Conservation (phyloP, 768 basidiomycete genomes). For the Mycena metata region DNA sequence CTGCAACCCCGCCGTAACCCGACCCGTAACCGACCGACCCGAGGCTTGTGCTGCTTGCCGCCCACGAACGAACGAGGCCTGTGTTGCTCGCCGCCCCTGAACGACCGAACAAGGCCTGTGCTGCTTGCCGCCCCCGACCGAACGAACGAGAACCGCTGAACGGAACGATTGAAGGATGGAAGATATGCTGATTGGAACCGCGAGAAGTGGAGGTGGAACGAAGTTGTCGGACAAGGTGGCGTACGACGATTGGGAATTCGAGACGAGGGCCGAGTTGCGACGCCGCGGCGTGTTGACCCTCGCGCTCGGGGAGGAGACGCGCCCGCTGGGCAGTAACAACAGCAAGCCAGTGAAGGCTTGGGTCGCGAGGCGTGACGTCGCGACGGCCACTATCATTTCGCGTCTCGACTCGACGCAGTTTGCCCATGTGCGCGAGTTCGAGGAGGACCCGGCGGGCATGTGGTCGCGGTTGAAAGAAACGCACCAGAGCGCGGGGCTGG, state of each 20-base stretch:
- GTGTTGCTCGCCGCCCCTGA: no score
- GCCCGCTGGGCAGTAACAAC: slow-evolving; percentile 10
- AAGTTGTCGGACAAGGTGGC: neutral
- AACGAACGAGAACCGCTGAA: no score
- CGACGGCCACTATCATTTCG: slow-evolving; percentile 18
- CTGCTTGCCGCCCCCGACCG: no score
- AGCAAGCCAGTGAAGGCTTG: slow-evolving; percentile 30
- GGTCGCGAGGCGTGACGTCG: slow-evolving; percentile 17
- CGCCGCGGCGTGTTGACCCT: slow-evolving; percentile 1
- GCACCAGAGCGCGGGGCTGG: slow-evolving; percentile 19
- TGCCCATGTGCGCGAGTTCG: slow-evolving; percentile 22
- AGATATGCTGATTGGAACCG: neutral
- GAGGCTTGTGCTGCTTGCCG: no score
- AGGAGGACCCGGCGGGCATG: slow-evolving; percentile 30
- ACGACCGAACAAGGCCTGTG: no score
- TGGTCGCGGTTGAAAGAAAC: slow-evolving; percentile 20
- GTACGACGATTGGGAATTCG: slow-evolving; percentile 25
- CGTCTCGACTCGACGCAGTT: slow-evolving; percentile 26
- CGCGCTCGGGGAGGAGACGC: neutral
- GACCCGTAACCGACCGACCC: no score
- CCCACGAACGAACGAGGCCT: no score
- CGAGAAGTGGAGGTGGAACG: neutral
- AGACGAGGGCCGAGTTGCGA: slow-evolving; percentile 3
- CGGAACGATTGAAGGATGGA: neutral
- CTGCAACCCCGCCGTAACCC: no score